Percentiles rank a stretch among this genome's conserved stretches.
These are phyloP conservation scores for Xylaria sp. DNA, from an alignment of 2,329 filamentous ascomycete species.

Conservation along the genomic window DNA sequence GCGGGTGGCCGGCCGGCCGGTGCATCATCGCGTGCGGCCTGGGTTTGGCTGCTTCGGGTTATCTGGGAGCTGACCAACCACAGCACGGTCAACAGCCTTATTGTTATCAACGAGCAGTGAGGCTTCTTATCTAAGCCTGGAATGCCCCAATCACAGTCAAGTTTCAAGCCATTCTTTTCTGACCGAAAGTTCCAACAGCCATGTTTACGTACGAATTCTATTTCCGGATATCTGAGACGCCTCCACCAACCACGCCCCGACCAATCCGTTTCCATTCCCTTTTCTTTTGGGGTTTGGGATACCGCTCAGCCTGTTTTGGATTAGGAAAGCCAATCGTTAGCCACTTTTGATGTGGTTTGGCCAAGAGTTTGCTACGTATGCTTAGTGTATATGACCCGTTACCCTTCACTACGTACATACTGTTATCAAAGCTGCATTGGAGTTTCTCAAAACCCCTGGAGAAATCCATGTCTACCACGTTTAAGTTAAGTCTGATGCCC, in stretches of 20 bases:
- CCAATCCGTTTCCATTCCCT: conserved; percentile 4
- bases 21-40: conserved; percentile 7
- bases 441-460: conserved; percentile 6
- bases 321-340: neutral
- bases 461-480: conserved; percentile 15
- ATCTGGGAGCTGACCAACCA: conserved; percentile 11
- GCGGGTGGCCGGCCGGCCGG: conserved; percentile 25
- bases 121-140: neutral
- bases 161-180: neutral
- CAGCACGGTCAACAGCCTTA: conserved; percentile 22
- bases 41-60: neutral
- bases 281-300: neutral
- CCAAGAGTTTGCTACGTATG: conserved; percentile 1
- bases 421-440: neutral
- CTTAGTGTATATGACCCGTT: neutral
- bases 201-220: conserved; percentile 25
- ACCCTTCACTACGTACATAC: neutral
- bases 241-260: conserved; percentile 8
- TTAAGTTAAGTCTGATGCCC: conserved; percentile 13
- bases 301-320: neutral
- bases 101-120: neutral
- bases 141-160: conserved; percentile 4
- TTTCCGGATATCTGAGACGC: conserved; percentile 30
- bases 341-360: conserved; percentile 1
- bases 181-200: conserved; percentile 17